Conservation (phyloP, 2,329 filamentous ascomycete species). For the Xylariaceae sp. region DNA sequence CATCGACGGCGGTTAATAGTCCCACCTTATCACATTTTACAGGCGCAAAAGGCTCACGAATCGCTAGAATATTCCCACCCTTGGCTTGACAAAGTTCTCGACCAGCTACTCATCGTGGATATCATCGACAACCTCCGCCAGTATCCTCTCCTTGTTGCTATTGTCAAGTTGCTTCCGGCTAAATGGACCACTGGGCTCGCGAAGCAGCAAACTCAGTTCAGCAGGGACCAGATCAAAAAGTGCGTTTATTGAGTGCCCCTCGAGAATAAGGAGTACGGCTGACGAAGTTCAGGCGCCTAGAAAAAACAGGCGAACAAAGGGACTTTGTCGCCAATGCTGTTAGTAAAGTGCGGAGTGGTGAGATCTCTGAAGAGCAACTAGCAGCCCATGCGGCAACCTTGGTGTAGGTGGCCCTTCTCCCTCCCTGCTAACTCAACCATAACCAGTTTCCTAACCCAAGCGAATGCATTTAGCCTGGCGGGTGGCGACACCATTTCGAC, state of each 20-base stretch:
- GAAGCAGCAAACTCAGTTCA: slow-evolving; percentile 11
- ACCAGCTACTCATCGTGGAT: background rate
- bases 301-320: slow-evolving; percentile 7
- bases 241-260: background rate
- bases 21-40: too few species aligned
- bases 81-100: slow-evolving; percentile 6
- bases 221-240: slow-evolving; percentile 13
- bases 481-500: slow-evolving; percentile 12
- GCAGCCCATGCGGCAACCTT: slow-evolving; percentile 18
- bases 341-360: slow-evolving; percentile 11
- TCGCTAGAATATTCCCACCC: background rate
- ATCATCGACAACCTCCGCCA: slow-evolving; percentile 21
- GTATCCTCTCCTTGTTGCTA: background rate
- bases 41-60: too few species aligned
- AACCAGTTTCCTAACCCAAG: background rate
- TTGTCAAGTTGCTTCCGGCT: slow-evolving; percentile 1
- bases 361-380: slow-evolving; percentile 16
- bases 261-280: background rate
- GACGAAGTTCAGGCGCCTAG: slow-evolving; percentile 8
- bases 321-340: slow-evolving; percentile 17
- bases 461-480: slow-evolving; percentile 1
- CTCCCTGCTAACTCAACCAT: background rate
- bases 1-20: background rate
- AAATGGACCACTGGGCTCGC: too few species aligned
- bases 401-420: slow-evolving; percentile 1